A percentile compares a stretch with the other conserved stretches of the same genome.
These are phyloP conservation scores for Clausena lansium DNA, from an alignment of 345 rosid genomes.

Conservation along the genomic window DNA sequence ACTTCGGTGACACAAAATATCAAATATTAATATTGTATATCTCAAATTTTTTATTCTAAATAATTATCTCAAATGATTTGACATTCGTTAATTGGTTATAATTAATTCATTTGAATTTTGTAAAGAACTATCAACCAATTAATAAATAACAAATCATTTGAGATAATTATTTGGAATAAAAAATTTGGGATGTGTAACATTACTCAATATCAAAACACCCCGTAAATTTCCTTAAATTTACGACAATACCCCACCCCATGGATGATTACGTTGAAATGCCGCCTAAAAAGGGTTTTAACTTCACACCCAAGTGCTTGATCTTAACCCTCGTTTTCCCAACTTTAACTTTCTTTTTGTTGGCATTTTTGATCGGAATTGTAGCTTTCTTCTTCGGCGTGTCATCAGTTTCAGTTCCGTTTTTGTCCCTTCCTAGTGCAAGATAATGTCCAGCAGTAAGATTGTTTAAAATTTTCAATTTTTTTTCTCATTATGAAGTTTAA, in stretches of 20 bases:
- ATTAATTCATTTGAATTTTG: no score
- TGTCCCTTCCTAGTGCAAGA: constrained; percentile 67
- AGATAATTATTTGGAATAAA: no score
- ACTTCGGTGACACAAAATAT: not conserved
- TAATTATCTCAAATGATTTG: no score
- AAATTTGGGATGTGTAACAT: no score
- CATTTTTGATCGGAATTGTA: constrained; percentile 45
- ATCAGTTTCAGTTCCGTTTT: constrained; percentile 41
- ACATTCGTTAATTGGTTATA: no score
- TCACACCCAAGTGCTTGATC: constrained; percentile 35
- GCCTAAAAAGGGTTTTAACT: constrained; percentile 29
- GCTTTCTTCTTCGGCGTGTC: constrained; percentile 40
- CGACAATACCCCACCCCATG: constrained; percentile 9
- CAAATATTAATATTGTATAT: no score
- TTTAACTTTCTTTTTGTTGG: constrained; percentile 41
- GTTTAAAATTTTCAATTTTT: no score
- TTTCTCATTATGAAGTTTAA: not conserved
- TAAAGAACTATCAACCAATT: no score
- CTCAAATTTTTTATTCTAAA: no score
- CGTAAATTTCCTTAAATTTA: not conserved
- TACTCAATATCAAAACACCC: no score
- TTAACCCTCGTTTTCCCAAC: constrained; percentile 46
- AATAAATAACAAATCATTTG: no score
- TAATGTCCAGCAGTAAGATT: constrained; percentile 77
- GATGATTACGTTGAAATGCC: constrained; percentile 31